Percentiles rank a stretch among this genome's conserved stretches.
These are phyloP conservation scores for Linnemannia elongata DNA, from an alignment of 192 early-diverging fungal species.

Conservation along the genomic window DNA sequence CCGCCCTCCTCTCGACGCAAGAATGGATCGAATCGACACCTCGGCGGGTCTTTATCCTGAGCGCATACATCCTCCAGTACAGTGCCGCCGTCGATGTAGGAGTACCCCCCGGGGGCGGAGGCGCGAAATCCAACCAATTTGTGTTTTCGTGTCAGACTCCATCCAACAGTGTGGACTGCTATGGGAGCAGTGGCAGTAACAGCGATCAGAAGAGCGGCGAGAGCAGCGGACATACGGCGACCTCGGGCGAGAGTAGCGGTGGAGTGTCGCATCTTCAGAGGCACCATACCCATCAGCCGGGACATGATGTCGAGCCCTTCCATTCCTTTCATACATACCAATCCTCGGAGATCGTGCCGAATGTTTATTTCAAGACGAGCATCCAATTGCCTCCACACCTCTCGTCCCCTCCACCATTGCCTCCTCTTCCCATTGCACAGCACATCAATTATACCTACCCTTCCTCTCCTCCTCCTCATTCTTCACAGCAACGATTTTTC, in stretches of 20 bases:
- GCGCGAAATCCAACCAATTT: constrained; percentile 2
- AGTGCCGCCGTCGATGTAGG: neutral
- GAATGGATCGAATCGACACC: neutral
- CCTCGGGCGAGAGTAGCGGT: neutral
- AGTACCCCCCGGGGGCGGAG: neutral
- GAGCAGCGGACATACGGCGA: neutral
- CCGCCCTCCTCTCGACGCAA: neutral
- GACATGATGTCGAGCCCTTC: neutral
- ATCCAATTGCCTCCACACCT: neutral
- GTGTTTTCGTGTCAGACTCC: constrained; percentile 33
- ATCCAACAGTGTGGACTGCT: constrained; percentile 3
- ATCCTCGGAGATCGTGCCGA: constrained; percentile 25
- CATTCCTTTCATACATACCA: constrained; percentile 4
- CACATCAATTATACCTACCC: neutral
- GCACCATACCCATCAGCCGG: constrained; percentile 18
- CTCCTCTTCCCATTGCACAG: neutral
- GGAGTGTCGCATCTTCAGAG: neutral
- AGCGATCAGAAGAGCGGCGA: neutral
- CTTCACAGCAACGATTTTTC: neutral
- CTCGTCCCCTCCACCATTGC: neutral
- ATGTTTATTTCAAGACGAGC: constrained; percentile 22
- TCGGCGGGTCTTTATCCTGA: constrained; percentile 17
- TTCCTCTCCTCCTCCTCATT: neutral
- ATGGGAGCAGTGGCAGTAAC: constrained; percentile 14
- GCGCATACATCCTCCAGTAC: constrained; percentile 21